Evolutionary conservation across 1,284 basidiomycete genomes (phyloP).

Genomic region (Schizophyllum amplum): DNA sequence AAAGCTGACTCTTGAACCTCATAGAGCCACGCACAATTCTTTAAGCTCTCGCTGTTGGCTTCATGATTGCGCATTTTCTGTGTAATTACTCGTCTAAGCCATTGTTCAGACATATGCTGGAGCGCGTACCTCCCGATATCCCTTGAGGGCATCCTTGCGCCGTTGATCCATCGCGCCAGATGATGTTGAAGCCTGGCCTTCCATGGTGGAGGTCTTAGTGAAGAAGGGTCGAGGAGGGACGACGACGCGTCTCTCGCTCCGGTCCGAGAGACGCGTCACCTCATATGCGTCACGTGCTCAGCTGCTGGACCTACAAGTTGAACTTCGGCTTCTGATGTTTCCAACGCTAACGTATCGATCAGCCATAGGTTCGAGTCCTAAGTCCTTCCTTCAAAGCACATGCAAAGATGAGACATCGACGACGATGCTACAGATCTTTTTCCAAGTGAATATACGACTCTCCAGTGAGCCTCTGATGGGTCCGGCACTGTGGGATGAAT

Average conservation of each 20-base stretch:
- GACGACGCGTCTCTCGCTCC: background rate
- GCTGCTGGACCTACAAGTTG: background rate
- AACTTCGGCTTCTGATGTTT: too few species aligned
- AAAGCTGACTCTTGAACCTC: background rate
- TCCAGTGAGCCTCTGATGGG: too few species aligned
- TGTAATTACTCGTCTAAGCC: constrained; percentile 4
- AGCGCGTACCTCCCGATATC: constrained; percentile 60
- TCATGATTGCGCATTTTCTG: constrained; percentile 92
- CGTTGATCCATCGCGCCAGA: constrained; percentile 51
- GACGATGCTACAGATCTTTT: too few species aligned
- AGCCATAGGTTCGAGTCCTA: too few species aligned
- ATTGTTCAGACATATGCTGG: background rate
- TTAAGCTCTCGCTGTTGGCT: constrained; percentile 73
- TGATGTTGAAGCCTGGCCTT: constrained; percentile 45
- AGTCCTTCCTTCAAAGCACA: too few species aligned
- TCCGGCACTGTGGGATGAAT: too few species aligned
- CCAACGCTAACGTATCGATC: too few species aligned
- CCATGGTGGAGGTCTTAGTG: constrained; percentile 29
- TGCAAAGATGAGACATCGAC: too few species aligned
- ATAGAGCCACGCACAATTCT: constrained; percentile 59
- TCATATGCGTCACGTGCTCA: background rate
- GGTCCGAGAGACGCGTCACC: background rate
- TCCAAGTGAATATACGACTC: too few species aligned
- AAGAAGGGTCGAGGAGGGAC: background rate
- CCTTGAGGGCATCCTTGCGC: constrained; percentile 55